Conservation (phyloP, 805 yeast species). For the Cyberlindnera nakhonratchasimensis region DNA sequence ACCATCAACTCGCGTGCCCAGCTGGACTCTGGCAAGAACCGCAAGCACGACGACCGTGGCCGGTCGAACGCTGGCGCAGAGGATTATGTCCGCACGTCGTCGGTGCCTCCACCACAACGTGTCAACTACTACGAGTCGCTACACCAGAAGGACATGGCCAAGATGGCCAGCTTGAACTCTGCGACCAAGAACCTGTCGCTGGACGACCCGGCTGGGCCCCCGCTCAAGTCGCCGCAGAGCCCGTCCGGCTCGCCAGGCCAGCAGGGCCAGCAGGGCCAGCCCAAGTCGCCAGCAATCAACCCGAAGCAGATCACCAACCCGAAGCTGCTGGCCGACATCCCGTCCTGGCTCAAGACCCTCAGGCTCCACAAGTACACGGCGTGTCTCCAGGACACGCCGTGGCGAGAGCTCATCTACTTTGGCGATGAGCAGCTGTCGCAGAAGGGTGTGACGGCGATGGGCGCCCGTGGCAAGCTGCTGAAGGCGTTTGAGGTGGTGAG, state of each 20-base stretch:
- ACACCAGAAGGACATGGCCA: conserved; percentile 16
- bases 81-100: conserved; percentile 17
- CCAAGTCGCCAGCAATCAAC: conserved; percentile 44
- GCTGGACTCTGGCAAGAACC: conserved; percentile 34
- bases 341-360: conserved; percentile 87
- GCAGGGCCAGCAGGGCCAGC: too few relatives aligned
- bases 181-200: conserved; percentile 20
- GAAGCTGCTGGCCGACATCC: conserved; percentile 67
- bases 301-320: conserved; percentile 49
- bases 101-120: conserved; percentile 28
- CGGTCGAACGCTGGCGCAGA: conserved; percentile 10
- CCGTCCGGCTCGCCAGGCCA: too few relatives aligned
- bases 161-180: conserved; percentile 22
- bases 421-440: conserved; percentile 66
- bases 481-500: conserved; percentile 87
- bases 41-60: conserved; percentile 24
- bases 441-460: conserved; percentile 88
- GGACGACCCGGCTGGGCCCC: conserved; percentile 5
- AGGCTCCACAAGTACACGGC: conserved; percentile 93
- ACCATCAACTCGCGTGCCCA: conserved; percentile 56
- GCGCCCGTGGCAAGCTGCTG: conserved; percentile 90
- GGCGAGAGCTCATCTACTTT: conserved; percentile 76
- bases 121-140: conserved; percentile 23
- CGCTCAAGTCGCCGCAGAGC: conserved; percentile 8
- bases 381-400: conserved; percentile 65